Conservation (phyloP, 257 asterid species). For the Nyctanthes arbortristis region DNA sequence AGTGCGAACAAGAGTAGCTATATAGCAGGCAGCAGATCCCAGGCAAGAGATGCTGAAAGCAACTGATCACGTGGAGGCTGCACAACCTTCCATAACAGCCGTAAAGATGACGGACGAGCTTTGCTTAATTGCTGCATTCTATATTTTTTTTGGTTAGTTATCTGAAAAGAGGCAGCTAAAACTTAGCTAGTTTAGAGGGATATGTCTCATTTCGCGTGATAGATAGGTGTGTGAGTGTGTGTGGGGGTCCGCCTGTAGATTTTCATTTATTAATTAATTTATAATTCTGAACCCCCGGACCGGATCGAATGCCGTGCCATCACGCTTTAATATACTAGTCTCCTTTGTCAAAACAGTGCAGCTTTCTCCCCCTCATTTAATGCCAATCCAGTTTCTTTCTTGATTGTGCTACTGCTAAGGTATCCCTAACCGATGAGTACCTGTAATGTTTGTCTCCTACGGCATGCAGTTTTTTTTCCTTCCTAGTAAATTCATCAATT, state of each 20-base stretch:
- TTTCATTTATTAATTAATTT: too few relatives aligned
- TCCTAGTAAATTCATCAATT: neutral
- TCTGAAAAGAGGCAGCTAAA: too few relatives aligned
- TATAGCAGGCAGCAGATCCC: constrained; percentile 24
- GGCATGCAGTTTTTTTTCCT: constrained; percentile 22
- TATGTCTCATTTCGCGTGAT: too few relatives aligned
- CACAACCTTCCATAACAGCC: constrained; percentile 21
- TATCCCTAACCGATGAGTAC: constrained; percentile 26
- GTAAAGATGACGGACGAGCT: neutral
- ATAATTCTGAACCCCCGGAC: constrained; percentile 4
- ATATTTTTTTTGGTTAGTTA: too few relatives aligned
- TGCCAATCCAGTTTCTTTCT: constrained; percentile 25
- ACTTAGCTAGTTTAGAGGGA: too few relatives aligned
- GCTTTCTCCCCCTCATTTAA: constrained; percentile 29
- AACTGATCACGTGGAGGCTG: constrained; percentile 12
- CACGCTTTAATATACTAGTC: neutral
- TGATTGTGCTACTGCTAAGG: constrained; percentile 32
- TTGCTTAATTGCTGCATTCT: too few relatives aligned
- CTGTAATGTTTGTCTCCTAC: constrained; percentile 20
- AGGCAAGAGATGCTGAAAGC: constrained; percentile 8
- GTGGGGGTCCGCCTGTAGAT: too few relatives aligned
- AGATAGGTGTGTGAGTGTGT: neutral
- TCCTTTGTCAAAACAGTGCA: constrained; percentile 3
- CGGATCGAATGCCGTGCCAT: constrained; percentile 7
- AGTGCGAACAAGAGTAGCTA: constrained; percentile 7